Percentiles rank a stretch among this genome's conserved stretches.
phyloP scores from a whole-genome alignment of 192 early-diverging fungal genomes.

The Phycomyces blakesleeanus region DNA sequence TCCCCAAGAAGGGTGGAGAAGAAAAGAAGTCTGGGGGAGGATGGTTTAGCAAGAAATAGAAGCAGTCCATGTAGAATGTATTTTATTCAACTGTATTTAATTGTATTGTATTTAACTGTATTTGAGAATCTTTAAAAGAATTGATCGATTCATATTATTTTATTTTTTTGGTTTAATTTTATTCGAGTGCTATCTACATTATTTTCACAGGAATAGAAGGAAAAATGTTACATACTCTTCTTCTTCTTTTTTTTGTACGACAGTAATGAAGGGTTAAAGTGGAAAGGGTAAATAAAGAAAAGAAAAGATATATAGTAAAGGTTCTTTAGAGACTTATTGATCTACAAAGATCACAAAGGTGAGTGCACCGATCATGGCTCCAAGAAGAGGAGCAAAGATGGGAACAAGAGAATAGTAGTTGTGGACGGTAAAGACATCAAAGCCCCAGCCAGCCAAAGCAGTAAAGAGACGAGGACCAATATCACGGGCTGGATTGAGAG shows the following conservation, averaged over 20 bases:
- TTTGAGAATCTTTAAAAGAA: too few species aligned
- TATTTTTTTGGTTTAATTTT: too few species aligned
- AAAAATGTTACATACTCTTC: background rate
- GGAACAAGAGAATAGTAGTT: conserved; percentile 74
- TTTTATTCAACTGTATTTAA: background rate
- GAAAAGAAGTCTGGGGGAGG: conserved; percentile 15
- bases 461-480: conserved; percentile 76
- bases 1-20: conserved; percentile 15
- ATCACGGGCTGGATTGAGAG: conserved; percentile 76
- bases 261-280: background rate
- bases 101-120: too few species aligned
- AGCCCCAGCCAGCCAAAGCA: conserved; percentile 61
- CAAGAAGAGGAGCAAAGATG: conserved; percentile 62
- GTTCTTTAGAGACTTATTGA: conserved; percentile 6
- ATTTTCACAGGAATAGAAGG: background rate
- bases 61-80: background rate
- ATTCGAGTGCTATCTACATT: too few species aligned
- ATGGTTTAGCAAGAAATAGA: conserved; percentile 19
- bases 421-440: conserved; percentile 60
- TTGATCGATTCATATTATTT: too few species aligned
- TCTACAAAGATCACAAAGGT: conserved; percentile 61
- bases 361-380: conserved; percentile 54
- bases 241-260: background rate
- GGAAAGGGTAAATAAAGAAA: too few species aligned
- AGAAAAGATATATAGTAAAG: too few species aligned